These are phyloP conservation scores for Metschnikowia koreensis DNA, from an alignment of 805 yeast species.

Conservation along the genomic window DNA sequence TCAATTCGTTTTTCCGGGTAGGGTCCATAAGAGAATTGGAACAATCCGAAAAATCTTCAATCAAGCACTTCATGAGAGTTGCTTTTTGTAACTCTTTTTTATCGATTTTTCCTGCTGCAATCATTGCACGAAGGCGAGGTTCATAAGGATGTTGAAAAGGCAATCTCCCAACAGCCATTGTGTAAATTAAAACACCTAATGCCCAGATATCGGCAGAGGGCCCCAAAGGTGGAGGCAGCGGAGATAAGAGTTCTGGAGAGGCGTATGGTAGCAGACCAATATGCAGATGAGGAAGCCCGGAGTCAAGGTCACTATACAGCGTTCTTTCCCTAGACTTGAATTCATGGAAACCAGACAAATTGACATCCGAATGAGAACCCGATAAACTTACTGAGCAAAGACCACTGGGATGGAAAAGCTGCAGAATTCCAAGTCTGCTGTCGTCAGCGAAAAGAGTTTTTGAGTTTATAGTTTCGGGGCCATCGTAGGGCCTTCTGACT, in stretches of 20 bases:
- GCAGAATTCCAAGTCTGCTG: conserved; percentile 32
- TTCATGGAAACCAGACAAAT: conserved; percentile 16
- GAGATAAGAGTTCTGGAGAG: conserved; percentile 75
- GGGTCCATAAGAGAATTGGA: conserved; percentile 16
- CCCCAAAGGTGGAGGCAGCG: conserved; percentile 59
- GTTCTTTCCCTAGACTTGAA: conserved; percentile 13
- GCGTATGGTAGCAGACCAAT: conserved; percentile 94
- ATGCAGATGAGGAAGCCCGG: conserved; percentile 58
- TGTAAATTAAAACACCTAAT: conserved; percentile 72
- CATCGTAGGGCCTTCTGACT: conserved; percentile 33
- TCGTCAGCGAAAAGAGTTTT: conserved; percentile 28
- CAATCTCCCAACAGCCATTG: conserved; percentile 68
- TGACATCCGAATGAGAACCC: conserved; percentile 9
- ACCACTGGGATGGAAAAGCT: conserved; percentile 28
- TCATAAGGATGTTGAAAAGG: conserved; percentile 87
- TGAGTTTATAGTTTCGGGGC: conserved; percentile 29
- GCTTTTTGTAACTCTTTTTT: conserved; percentile 42
- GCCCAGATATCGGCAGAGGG: conserved; percentile 89
- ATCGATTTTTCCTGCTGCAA: conserved; percentile 64
- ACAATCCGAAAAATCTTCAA: conserved; percentile 15
- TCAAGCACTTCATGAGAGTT: conserved; percentile 32
- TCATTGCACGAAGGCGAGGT: conserved; percentile 72
- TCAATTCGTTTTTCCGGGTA: conserved; percentile 11
- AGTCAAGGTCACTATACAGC: conserved; percentile 25
- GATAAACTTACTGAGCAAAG: conserved; percentile 23